phyloP scores from a whole-genome alignment of 148 eudicot species.

The Cornus florida region DNA sequence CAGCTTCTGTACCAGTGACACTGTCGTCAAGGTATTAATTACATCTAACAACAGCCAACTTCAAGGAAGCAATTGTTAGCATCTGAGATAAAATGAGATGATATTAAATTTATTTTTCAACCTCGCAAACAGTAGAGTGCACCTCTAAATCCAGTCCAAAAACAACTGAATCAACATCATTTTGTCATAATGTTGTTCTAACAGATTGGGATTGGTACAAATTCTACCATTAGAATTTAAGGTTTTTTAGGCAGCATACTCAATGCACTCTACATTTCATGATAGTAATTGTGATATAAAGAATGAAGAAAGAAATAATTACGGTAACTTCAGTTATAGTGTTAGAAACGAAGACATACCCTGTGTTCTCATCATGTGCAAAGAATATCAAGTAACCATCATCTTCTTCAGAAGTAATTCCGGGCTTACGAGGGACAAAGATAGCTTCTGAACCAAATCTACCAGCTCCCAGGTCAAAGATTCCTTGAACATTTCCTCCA shows the following conservation, averaged over 20 bases:
- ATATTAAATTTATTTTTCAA: no score
- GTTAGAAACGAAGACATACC: conserved; percentile 38
- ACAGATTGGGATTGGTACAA: background rate
- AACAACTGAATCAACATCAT: background rate
- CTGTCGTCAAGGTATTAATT: background rate
- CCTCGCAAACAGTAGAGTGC: no score
- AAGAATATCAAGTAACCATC: conserved; percentile 95
- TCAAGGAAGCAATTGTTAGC: background rate
- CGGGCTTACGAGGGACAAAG: conserved; percentile 76
- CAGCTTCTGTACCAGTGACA: background rate
- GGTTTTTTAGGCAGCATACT: background rate
- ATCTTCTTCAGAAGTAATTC: conserved; percentile 73
- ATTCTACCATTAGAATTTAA: background rate
- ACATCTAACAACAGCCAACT: background rate
- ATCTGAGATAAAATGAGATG: background rate
- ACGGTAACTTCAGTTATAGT: background rate
- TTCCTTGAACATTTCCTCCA: conserved; percentile 81
- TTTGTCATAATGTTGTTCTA: background rate
- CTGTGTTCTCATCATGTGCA: conserved; percentile 79
- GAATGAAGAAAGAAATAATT: background rate
- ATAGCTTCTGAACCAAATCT: conserved; percentile 93
- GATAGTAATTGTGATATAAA: background rate
- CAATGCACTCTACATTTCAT: background rate
- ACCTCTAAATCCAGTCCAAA: background rate
- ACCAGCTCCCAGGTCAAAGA: conserved; percentile 81